A percentile compares a stretch with the other conserved stretches of the same genome.
Conservation (phyloP, 257 asterid genomes). For the Solanum appendiculatum region DNA sequence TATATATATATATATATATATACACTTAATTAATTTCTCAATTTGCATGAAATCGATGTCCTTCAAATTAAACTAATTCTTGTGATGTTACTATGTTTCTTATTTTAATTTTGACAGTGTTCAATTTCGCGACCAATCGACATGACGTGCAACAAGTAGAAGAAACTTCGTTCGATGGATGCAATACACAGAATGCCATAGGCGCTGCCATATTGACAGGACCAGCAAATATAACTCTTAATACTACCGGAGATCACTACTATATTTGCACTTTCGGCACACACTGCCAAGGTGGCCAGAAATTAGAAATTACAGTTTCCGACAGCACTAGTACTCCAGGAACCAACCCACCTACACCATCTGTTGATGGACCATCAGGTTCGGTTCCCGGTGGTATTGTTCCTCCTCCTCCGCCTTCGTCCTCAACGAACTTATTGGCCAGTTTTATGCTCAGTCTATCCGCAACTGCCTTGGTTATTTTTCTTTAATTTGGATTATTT, state of each 20-base stretch:
- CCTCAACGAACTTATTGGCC: not conserved
- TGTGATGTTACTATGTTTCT: not conserved
- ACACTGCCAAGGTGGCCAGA: constrained; percentile 39
- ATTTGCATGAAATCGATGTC: not conserved
- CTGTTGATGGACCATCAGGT: constrained; percentile 3
- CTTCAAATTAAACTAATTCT: not conserved
- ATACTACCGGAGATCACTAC: constrained; percentile 26
- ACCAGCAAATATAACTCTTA: constrained; percentile 33
- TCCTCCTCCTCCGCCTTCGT: not conserved
- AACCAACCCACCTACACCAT: constrained; percentile 12
- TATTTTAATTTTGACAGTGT: constrained; percentile 8
- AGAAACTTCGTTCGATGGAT: constrained; percentile 25
- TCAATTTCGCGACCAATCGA: constrained; percentile 21
- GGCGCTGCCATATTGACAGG: constrained; percentile 13
- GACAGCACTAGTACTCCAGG: constrained; percentile 8
- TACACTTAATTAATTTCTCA: not conserved
- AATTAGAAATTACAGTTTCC: constrained; percentile 23
- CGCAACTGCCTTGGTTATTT: not conserved
- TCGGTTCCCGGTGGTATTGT: not conserved
- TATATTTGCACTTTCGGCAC: constrained; percentile 36
- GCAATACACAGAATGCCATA: constrained; percentile 23
- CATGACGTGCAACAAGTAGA: constrained; percentile 37
- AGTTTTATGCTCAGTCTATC: not conserved
- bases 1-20: not conserved
- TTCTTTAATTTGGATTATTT: not conserved